Evolutionary conservation across 163 green algal genomes (phyloP).

Genomic region (Scenedesmus sp.): DNA sequence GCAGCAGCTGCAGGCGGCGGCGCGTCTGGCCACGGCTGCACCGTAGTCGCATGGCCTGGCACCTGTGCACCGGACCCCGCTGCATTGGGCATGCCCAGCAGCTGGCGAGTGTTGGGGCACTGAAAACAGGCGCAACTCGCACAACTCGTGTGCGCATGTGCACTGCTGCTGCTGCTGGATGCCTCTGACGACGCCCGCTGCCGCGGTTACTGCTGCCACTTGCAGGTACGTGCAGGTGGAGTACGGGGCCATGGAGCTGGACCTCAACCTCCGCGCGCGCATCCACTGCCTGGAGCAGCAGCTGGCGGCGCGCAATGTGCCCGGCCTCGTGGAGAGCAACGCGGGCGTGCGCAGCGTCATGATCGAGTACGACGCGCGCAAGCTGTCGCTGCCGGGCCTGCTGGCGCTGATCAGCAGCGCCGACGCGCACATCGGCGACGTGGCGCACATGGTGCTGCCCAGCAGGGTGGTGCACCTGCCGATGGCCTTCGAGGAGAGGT

Average conservation of each 20-base stretch:
- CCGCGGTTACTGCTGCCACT: not conserved
- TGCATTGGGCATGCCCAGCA: too few relatives aligned
- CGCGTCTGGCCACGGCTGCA: too few relatives aligned
- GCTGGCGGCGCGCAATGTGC: slow-evolving; percentile 44
- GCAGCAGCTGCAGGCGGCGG: too few relatives aligned
- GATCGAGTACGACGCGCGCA: slow-evolving; percentile 88
- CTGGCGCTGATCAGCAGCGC: slow-evolving; percentile 66
- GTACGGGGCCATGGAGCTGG: slow-evolving; percentile 89
- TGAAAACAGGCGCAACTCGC: too few relatives aligned
- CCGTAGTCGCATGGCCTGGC: too few relatives aligned
- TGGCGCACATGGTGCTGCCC: slow-evolving; percentile 64
- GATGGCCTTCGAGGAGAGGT: slow-evolving; percentile 88
- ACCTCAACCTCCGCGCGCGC: slow-evolving; percentile 76
- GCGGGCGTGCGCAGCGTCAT: slow-evolving; percentile 85
- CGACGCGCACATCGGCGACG: slow-evolving; percentile 56
- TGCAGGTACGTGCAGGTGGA: slow-evolving; percentile 85
- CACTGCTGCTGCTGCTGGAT: not conserved
- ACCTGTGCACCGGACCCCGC: too few relatives aligned
- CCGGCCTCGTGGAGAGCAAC: slow-evolving; percentile 81
- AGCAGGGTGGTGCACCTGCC: slow-evolving; percentile 84
- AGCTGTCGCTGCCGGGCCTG: slow-evolving; percentile 72
- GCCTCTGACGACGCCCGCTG: not conserved
- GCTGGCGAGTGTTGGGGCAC: too few relatives aligned
- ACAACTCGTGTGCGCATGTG: not conserved
- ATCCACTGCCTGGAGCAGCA: slow-evolving; percentile 61